Evolutionary conservation across 2,329 filamentous ascomycete species (phyloP).

Genomic region (Aspergillus sergii): DNA sequence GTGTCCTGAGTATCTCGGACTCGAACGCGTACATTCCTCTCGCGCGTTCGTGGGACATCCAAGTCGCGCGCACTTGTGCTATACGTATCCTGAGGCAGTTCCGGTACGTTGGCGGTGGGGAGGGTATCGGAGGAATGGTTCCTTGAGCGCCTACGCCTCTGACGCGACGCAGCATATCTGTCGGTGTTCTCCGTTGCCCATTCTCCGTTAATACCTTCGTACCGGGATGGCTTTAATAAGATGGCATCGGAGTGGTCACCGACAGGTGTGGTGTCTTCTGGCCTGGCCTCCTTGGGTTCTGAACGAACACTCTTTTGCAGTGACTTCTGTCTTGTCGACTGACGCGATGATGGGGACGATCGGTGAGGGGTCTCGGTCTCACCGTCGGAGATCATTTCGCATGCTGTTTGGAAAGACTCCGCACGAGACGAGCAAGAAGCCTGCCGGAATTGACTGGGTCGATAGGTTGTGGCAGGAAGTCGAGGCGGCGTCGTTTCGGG

Average conservation of each 20-base stretch:
- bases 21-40: conserved; percentile 37
- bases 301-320: conserved; percentile 27
- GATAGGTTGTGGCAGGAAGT: conserved; percentile 29
- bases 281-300: conserved; percentile 7
- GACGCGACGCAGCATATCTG: conserved; percentile 5
- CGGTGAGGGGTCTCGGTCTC: conserved; percentile 48
- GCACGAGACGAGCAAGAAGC: conserved; percentile 61
- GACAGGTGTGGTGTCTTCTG: conserved; percentile 1
- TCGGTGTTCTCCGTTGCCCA: neutral
- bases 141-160: conserved; percentile 9
- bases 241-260: neutral
- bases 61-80: conserved; percentile 20
- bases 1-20: conserved; percentile 31
- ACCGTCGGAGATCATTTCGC: conserved; percentile 65
- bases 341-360: conserved; percentile 23
- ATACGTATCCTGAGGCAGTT: conserved; percentile 6
- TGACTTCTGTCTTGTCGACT: conserved; percentile 23
- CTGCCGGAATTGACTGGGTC: conserved; percentile 56
- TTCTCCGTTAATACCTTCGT: conserved; percentile 2
- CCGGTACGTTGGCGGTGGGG: conserved; percentile 2
- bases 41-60: conserved; percentile 27
- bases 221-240: conserved; percentile 1
- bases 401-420: conserved; percentile 73
- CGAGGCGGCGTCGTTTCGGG: conserved; percentile 75
- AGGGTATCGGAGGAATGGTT: conserved; percentile 5